A percentile compares a stretch with the other conserved stretches of the same genome.
Conservation (phyloP, 257 asterid genomes). For the Nicotiana noctiflora region DNA sequence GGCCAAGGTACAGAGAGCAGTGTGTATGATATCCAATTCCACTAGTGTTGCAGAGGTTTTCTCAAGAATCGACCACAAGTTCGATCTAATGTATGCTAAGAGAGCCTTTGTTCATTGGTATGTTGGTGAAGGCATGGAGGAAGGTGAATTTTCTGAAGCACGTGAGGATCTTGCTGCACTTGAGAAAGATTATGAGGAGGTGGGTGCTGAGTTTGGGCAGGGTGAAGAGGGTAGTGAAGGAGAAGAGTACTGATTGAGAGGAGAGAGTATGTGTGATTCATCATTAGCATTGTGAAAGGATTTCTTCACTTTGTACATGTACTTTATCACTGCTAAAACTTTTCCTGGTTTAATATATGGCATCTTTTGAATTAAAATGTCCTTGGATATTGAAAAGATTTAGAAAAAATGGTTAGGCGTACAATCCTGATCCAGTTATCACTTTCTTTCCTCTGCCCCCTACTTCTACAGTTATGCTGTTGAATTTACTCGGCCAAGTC, state of each 20-base stretch:
- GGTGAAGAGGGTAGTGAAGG: constrained; percentile 11
- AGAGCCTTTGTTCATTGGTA: constrained; percentile 16
- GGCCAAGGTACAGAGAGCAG: constrained; percentile 9
- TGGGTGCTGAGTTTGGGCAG: constrained; percentile 5
- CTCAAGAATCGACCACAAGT: constrained; percentile 11
- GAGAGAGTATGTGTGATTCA: background rate
- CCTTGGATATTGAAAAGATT: no score
- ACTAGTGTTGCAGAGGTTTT: constrained; percentile 9
- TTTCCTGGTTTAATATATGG: no score
- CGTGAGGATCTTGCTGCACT: constrained; percentile 13
- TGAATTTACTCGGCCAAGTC: no score
- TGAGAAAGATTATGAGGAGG: constrained; percentile 15
- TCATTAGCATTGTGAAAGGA: background rate
- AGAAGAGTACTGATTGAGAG: background rate
- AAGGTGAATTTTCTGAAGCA: constrained; percentile 13
- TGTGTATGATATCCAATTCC: constrained; percentile 11
- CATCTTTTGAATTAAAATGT: no score
- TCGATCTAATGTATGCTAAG: constrained; percentile 5
- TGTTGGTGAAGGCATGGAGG: constrained; percentile 15
- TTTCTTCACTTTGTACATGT: no score
- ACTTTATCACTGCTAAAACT: no score
- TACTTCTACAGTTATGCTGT: no score
- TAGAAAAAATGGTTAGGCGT: no score
- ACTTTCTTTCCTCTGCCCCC: no score
- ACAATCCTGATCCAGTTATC: no score